phyloP scores from a whole-genome alignment of 78 protist genomes.

The Chrysochromulina parva region DNA sequence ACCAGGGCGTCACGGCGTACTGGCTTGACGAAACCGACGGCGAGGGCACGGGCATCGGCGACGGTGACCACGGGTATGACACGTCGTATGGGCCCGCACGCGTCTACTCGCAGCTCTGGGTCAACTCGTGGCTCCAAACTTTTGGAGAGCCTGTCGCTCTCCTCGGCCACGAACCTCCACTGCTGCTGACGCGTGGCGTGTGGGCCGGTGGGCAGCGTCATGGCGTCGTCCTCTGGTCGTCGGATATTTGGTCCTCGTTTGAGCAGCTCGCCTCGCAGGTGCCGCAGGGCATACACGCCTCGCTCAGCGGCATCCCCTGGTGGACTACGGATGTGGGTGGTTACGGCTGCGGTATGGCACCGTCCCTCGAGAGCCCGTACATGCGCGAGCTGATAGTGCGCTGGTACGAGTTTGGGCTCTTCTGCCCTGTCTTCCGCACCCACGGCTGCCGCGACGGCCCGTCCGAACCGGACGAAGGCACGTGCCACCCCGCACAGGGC shows the following conservation, averaged over 20 bases:
- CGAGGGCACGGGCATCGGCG: background rate
- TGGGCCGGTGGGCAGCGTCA: slow-evolving; percentile 28
- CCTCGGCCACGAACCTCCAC: background rate
- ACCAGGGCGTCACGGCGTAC: slow-evolving; percentile 22
- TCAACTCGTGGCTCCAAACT: slow-evolving; percentile 1
- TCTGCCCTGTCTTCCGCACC: slow-evolving; percentile 29
- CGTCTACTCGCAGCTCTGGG: slow-evolving; percentile 5
- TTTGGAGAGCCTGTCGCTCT: background rate
- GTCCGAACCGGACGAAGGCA: background rate
- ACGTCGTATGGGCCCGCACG: background rate
- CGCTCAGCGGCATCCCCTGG: slow-evolving; percentile 18
- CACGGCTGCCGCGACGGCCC: slow-evolving; percentile 23
- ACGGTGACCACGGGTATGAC: slow-evolving; percentile 27
- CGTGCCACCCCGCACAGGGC: background rate
- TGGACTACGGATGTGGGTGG: slow-evolving; percentile 52
- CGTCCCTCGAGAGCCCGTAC: background rate
- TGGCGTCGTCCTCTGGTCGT: slow-evolving; percentile 41
- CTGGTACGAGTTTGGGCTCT: slow-evolving; percentile 33
- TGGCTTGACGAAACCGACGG: slow-evolving; percentile 42
- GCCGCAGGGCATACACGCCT: slow-evolving; percentile 21
- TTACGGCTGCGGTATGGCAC: slow-evolving; percentile 20
- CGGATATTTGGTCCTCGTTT: slow-evolving; percentile 7
- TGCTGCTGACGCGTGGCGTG: slow-evolving; percentile 18
- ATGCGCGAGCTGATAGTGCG: slow-evolving; percentile 35
- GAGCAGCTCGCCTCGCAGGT: slow-evolving; percentile 13